Evolutionary conservation across 768 basidiomycete species (phyloP), one percentile per base, ranked within the genome.

Genomic region (Mrakia gelida): DNA sequence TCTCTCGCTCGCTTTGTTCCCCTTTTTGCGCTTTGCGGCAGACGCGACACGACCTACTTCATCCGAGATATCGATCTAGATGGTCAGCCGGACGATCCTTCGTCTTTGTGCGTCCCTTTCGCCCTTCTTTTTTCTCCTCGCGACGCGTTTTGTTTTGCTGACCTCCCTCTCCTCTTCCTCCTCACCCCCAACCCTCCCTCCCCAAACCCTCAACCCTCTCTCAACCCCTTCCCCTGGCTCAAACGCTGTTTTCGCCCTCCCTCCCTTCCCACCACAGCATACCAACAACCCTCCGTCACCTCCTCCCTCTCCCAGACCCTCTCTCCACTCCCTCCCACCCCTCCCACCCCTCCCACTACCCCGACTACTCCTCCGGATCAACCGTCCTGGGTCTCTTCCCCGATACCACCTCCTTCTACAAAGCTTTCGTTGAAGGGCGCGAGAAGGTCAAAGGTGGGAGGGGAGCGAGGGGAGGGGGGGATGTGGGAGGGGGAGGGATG

Each of bases 321-420:
- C 43, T 78, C 38, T 82, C 81, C 0, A 80, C 84, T 16, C 34
- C 76, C 3, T 67, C 74, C 59, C 80, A 81, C 73, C 81, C 81
- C 0, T 83, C 85, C 0, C 84, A 85, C 74, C 85, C 85, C 0
- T 79, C 80, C 45, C 81, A 83, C 54, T 80, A 83, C 32, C 81
- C 82, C 45, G 83, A 84, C 59, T 84, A 81, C 75, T 81, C 85
- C 0, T 43, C 75, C 8, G 82, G 82, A 1, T 81, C 82, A 0
- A 71, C 75, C 26, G 85, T 86, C 49, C 81, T 86, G 67, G 86
- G 84, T 16, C 80, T 85, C 18, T 87, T 86, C 65, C 86, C 86
- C 21, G 85, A 85, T 32, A 86, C 86, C 26, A 85, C 85, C 0
- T 82, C 83, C 0, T 86, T 87, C 80, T 86, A 86, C 79, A 81